Evolutionary conservation across 1,139 yeast species (phyloP).

Genomic region (Suhomyces atakaporum): DNA sequence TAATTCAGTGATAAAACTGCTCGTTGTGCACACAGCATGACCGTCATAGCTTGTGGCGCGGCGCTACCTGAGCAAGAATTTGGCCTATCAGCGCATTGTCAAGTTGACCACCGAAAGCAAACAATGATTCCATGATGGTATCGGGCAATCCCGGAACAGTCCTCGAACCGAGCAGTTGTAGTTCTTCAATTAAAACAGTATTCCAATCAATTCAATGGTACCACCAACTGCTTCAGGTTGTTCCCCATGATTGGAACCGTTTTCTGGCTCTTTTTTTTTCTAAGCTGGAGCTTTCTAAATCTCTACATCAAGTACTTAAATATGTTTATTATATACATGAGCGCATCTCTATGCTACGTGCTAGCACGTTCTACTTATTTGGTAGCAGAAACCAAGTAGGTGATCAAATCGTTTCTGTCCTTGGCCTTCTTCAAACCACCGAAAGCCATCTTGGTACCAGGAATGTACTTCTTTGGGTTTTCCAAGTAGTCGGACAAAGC

Average conservation of each 20-base stretch:
- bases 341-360: constrained; percentile 8
- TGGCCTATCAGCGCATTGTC: neutral
- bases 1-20: too few relatives aligned
- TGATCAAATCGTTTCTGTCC: constrained; percentile 95
- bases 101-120: neutral
- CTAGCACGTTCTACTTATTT: constrained; percentile 41
- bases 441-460: constrained; percentile 99
- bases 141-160: neutral
- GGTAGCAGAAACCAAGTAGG: constrained; percentile 83
- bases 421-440: constrained; percentile 99
- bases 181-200: too few relatives aligned
- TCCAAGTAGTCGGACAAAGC: constrained; percentile 93
- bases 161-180: too few relatives aligned
- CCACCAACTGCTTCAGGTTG: too few relatives aligned
- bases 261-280: too few relatives aligned
- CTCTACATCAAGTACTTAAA: neutral
- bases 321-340: constrained; percentile 13
- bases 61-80: neutral
- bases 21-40: too few relatives aligned
- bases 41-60: too few relatives aligned
- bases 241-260: too few relatives aligned
- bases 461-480: constrained; percentile 99
- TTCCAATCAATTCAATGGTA: too few relatives aligned
- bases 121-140: neutral
- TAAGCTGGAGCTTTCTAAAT: too few relatives aligned